A percentile compares a stretch with the other conserved stretches of the same genome.
Conservation (phyloP, 2,329 filamentous ascomycete genomes). For the Arachnomyces sp. region DNA sequence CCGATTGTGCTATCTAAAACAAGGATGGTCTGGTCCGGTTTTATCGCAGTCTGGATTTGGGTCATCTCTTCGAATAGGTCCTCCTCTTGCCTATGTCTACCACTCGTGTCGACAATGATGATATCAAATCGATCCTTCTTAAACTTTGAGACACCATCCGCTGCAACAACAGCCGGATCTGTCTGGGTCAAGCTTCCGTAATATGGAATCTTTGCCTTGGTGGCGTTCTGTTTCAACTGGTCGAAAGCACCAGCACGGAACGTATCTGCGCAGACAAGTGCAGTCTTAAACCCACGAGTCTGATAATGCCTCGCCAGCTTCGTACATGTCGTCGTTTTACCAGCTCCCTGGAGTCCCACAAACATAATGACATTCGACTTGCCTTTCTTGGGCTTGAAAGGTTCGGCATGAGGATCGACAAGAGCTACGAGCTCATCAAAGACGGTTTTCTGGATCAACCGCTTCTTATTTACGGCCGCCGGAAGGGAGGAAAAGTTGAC, state of each 20-base stretch:
- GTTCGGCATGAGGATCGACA: constrained; percentile 89
- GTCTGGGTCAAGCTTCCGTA: constrained; percentile 95
- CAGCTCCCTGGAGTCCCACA: constrained; percentile 92
- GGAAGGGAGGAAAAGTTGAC: constrained; percentile 95
- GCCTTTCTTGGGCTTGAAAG: constrained; percentile 95
- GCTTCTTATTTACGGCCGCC: constrained; percentile 93
- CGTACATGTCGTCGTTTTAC: constrained; percentile 97
- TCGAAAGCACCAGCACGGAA: constrained; percentile 98
- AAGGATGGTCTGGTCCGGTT: constrained; percentile 95
- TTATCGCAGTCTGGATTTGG: constrained; percentile 85
- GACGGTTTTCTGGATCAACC: constrained; percentile 93
- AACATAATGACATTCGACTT: constrained; percentile 99
- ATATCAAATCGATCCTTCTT: constrained; percentile 98
- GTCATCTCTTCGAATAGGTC: constrained; percentile 97
- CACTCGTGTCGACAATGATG: constrained; percentile 96
- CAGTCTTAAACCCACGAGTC: constrained; percentile 83
- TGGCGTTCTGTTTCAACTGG: constrained; percentile 97
- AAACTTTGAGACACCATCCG: constrained; percentile 97
- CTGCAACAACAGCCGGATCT: constrained; percentile 84
- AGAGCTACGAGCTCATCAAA: constrained; percentile 95
- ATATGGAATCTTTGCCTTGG: constrained; percentile 98
- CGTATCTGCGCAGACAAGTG: constrained; percentile 93
- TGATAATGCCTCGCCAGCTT: constrained; percentile 95
- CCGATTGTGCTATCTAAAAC: constrained; percentile 95
- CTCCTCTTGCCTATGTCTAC: constrained; percentile 87